Base-by-base conservation (phyloP, 495 filamentous ascomycete species). In the Melanomma pulvis-pyrius region DNA sequence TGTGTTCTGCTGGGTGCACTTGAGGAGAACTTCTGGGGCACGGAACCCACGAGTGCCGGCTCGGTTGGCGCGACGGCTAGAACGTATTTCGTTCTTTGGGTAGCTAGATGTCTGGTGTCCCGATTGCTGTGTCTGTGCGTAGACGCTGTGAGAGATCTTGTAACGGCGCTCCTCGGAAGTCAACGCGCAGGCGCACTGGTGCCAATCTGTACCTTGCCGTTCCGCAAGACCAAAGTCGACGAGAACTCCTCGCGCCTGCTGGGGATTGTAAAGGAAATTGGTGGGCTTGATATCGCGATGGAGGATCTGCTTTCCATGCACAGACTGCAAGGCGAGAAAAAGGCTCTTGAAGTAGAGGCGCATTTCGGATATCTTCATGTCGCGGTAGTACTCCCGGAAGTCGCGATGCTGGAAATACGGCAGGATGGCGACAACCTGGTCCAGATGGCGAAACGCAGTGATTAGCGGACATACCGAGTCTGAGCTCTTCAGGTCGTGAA, bases 201-300 rank as follows among this genome's bases (percentile, higher is more conserved):
- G 88, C 60, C 77, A 82, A n/a, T 93, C 90, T 39, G 82, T 83
- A 8, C 88, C 89, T 70, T 91, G 86, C 32, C 89, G 79, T 74
- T 98, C 94, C 29, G 94, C 94, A 13, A 98, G 84, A 26, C 94
- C 94, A 78, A 98, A 98, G 75, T 98, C 94, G 6, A 97, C 93
- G 13, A 98, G 83, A 1, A 98, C 94, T 17, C 94, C 94, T 58
- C 91, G 87, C 69, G 86, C 83, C 64, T 90, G 82, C 2, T 87
- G 78, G 2, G 90, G 89, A 65, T 96, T 93, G 80, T 98, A 99
- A 32, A 99, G 85, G 73, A 99, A 99, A 74, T 99, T 99, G 13
- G 94, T 99, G n/a, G 94, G 94, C 75, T 99, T 99, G 75, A 99
- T 97, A 76, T 99, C 94, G 58, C 94, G 88, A 74, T 99, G 94